Evolutionary conservation across 352 stramenopile species (phyloP).

Genomic region (Ophiocytium majus): DNA sequence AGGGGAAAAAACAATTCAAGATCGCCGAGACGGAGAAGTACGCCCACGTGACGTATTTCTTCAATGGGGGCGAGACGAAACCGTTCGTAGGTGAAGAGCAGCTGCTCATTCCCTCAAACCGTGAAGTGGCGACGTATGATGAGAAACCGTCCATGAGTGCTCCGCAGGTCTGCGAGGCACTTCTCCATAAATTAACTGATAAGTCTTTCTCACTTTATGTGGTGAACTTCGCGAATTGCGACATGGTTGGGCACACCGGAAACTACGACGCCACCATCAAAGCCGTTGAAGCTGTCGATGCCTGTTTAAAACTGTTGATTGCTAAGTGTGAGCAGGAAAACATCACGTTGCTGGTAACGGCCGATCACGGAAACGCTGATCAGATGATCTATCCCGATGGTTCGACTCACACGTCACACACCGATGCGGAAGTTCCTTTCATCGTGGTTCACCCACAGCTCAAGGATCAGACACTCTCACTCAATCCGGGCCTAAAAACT

Average conservation of each 20-base stretch:
- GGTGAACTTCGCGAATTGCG: not conserved
- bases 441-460: not conserved
- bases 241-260: slow-evolving; percentile 9
- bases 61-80: not conserved
- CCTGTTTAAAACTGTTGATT: not conserved
- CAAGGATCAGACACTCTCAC: not conserved
- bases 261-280: not conserved
- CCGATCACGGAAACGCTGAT: slow-evolving; percentile 11
- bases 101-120: not conserved
- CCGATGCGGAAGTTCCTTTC: slow-evolving; percentile 12
- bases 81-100: slow-evolving; percentile 6
- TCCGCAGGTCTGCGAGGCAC: not conserved
- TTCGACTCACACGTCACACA: not conserved
- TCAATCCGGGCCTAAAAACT: not conserved
- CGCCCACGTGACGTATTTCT: slow-evolving; percentile 12
- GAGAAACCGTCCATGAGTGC: not conserved
- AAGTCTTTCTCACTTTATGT: not conserved
- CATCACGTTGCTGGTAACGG: not conserved
- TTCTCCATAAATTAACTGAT: not conserved
- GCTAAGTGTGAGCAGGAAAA: not conserved
- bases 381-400: not conserved
- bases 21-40: slow-evolving; percentile 7
- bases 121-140: not conserved
- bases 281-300: not conserved
- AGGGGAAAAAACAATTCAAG: not conserved